Evolutionary conservation across 2,329 filamentous ascomycete species (phyloP).

Genomic region (Penicillium rolfsii): DNA sequence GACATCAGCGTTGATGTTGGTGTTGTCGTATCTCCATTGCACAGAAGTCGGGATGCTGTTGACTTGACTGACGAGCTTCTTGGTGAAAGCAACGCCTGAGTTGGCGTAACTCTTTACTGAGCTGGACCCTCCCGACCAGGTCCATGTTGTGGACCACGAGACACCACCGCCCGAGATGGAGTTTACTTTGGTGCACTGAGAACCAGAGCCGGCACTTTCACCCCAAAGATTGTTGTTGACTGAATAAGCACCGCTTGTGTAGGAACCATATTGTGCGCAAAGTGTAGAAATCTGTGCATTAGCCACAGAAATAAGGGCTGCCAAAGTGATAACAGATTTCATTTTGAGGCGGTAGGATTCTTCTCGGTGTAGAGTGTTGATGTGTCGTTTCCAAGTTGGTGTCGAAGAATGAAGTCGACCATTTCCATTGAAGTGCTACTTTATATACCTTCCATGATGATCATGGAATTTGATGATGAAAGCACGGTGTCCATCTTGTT

Average conservation of each 20-base stretch:
- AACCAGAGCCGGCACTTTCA: constrained; percentile 36
- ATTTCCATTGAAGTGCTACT: not conserved
- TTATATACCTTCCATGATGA: not conserved
- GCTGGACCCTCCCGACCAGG: constrained; percentile 42
- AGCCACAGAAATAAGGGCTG: not conserved
- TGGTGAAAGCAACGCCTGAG: constrained; percentile 37
- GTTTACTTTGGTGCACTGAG: constrained; percentile 46
- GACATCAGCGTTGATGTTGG: constrained; percentile 57
- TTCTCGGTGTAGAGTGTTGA: not conserved
- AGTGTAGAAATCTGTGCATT: not conserved
- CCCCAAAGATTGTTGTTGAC: constrained; percentile 58
- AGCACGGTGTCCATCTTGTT: not conserved
- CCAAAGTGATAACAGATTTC: not conserved
- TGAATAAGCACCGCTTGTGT: constrained; percentile 44
- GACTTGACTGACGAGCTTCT: constrained; percentile 34
- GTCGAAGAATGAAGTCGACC: not conserved
- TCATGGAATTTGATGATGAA: not conserved
- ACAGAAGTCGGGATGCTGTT: constrained; percentile 47
- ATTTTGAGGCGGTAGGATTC: not conserved
- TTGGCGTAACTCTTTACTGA: constrained; percentile 51
- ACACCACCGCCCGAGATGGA: constrained; percentile 32
- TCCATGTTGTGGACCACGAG: constrained; percentile 49
- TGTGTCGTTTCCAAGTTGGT: not conserved
- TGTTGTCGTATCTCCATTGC: constrained; percentile 54
- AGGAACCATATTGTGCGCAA: constrained; percentile 40